Conservation (phyloP, 345 rosid species). For the Raphanus raphanistrum region DNA sequence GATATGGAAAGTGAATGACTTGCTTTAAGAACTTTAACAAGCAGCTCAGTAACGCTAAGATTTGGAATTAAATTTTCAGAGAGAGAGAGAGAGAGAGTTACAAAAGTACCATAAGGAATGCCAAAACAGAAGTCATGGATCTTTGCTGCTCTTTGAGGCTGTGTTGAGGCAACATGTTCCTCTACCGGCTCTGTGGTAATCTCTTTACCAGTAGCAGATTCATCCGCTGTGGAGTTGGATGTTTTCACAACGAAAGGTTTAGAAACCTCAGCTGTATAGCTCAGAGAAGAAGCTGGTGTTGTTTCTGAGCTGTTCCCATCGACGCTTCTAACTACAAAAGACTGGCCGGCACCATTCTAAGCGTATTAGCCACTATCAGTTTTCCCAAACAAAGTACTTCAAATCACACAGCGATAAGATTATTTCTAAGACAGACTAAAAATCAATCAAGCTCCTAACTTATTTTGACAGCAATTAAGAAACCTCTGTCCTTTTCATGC, state of each 20-base stretch:
- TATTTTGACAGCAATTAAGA: neutral
- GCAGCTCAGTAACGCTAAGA: neutral
- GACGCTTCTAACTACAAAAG: slow-evolving; percentile 50
- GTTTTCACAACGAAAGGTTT: slow-evolving; percentile 46
- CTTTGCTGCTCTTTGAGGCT: slow-evolving; percentile 56
- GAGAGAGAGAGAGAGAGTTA: neutral
- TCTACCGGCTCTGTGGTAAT: slow-evolving; percentile 29
- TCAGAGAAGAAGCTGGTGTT: slow-evolving; percentile 32
- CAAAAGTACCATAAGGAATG: slow-evolving; percentile 73
- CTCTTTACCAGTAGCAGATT: slow-evolving; percentile 18
- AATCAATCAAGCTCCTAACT: neutral
- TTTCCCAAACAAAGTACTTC: neutral
- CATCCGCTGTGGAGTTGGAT: slow-evolving; percentile 26
- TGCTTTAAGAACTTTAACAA: neutral
- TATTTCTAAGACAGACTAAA: neutral
- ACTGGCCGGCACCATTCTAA: slow-evolving; percentile 36
- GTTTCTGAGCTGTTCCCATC: slow-evolving; percentile 45
- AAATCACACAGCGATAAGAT: too few species aligned
- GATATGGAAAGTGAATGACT: too few species aligned
- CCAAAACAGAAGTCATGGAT: slow-evolving; percentile 95
- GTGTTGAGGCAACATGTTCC: slow-evolving; percentile 41
- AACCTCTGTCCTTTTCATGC: neutral
- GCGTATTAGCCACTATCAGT: slow-evolving; percentile 5
- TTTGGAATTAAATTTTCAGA: neutral
- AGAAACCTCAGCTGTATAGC: slow-evolving; percentile 48